These are phyloP conservation scores for Leishmania tropica DNA, from an alignment of 208 protist species.

Conservation along the genomic window DNA sequence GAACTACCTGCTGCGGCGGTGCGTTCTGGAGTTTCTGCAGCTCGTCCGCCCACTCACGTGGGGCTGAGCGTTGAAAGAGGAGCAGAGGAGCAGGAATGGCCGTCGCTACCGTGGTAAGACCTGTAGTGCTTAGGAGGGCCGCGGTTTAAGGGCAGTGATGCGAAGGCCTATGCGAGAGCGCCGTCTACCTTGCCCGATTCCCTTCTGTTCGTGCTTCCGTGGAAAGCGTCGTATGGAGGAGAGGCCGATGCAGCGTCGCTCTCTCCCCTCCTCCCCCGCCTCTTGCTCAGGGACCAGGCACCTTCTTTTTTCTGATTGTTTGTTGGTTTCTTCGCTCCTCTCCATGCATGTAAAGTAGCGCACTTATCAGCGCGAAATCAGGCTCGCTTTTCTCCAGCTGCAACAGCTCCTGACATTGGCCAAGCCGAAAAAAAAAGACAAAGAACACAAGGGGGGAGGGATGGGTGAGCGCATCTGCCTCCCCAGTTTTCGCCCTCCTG, in stretches of 20 bases:
- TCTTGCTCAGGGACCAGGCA: background rate
- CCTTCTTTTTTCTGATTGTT: background rate
- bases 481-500: too few species aligned
- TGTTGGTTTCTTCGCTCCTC: background rate
- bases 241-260: background rate
- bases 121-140: background rate
- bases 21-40: slow-evolving; percentile 76
- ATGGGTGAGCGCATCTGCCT: too few species aligned
- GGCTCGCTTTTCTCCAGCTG: too few species aligned
- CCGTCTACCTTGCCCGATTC: background rate
- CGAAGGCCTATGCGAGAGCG: background rate
- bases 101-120: background rate
- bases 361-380: background rate
- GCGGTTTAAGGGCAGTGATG: background rate
- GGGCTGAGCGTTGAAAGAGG: slow-evolving; percentile 48
- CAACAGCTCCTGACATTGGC: background rate
- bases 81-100: background rate
- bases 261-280: too few species aligned
- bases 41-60: slow-evolving; percentile 86
- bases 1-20: slow-evolving; percentile 87
- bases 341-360: background rate
- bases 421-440: background rate
- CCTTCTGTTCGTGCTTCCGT: background rate
- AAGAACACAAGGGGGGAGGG: background rate
- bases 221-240: background rate